phyloP scores from a whole-genome alignment of 805 yeast genomes.

The Komagataella mondaviorum region DNA sequence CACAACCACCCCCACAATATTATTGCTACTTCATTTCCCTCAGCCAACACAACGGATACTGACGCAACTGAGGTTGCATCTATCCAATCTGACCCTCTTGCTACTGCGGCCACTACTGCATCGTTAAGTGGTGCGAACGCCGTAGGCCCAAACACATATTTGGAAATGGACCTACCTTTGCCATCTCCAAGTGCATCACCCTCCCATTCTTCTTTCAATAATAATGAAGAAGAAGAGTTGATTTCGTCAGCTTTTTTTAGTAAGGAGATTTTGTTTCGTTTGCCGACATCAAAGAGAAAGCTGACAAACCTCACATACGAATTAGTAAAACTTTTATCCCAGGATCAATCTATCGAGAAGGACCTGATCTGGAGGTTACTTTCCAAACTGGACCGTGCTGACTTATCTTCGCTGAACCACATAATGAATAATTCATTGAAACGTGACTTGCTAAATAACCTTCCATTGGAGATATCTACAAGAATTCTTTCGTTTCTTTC shows the following conservation, averaged over 20 bases:
- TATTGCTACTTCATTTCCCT: not conserved
- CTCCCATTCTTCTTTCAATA: slow-evolving; percentile 18
- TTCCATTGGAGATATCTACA: slow-evolving; percentile 67
- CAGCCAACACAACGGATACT: not conserved
- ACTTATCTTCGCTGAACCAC: slow-evolving; percentile 46
- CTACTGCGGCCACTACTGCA: not conserved
- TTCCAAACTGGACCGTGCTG: slow-evolving; percentile 41
- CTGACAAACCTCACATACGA: not conserved
- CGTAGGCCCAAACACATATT: not conserved
- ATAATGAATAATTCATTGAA: slow-evolving; percentile 41
- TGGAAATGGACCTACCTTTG: slow-evolving; percentile 9
- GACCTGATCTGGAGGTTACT: slow-evolving; percentile 32
- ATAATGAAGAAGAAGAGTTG: slow-evolving; percentile 9
- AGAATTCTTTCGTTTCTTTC: slow-evolving; percentile 56
- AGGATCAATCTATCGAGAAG: slow-evolving; percentile 10
- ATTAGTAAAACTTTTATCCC: slow-evolving; percentile 1
- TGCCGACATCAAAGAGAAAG: slow-evolving; percentile 1
- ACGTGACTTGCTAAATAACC: slow-evolving; percentile 54
- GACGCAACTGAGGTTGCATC: not conserved
- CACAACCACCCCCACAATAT: not conserved
- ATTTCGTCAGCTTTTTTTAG: not conserved
- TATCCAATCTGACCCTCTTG: not conserved
- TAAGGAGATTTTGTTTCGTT: not conserved
- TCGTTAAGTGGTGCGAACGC: not conserved
- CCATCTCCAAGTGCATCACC: slow-evolving; percentile 64